phyloP scores from a whole-genome alignment of 2,329 filamentous ascomycete species.

The Alternaria infectoria region DNA sequence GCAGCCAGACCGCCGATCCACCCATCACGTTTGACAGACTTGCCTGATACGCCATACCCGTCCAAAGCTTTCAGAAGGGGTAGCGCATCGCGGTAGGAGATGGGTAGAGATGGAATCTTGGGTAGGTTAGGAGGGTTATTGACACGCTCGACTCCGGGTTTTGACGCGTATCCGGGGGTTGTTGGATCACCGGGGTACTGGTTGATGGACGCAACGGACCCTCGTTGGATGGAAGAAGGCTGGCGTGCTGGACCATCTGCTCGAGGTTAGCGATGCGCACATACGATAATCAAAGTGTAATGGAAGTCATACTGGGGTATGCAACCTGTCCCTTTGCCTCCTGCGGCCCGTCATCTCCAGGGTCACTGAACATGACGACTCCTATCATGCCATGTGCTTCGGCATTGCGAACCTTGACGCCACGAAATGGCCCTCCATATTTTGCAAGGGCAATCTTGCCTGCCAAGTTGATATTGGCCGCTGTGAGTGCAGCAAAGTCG shows the following conservation, averaged over 20 bases:
- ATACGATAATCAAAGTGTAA: no score
- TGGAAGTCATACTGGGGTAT: constrained; percentile 44
- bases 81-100: constrained; percentile 81
- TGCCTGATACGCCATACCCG: constrained; percentile 71
- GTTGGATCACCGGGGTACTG: constrained; percentile 55
- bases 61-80: constrained; percentile 83
- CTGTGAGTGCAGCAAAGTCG: constrained; percentile 52
- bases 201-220: constrained; percentile 65
- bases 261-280: constrained; percentile 39
- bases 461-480: constrained; percentile 51
- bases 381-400: constrained; percentile 54
- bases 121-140: constrained; percentile 64
- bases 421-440: constrained; percentile 55
- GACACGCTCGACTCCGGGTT: constrained; percentile 73
- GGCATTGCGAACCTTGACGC: constrained; percentile 57
- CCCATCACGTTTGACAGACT: constrained; percentile 45
- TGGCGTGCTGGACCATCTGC: constrained; percentile 53
- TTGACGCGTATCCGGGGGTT: constrained; percentile 73
- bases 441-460: constrained; percentile 57
- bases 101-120: constrained; percentile 80
- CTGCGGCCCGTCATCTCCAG: constrained; percentile 52
- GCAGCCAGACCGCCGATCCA: constrained; percentile 46
- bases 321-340: constrained; percentile 46
- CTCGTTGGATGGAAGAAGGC: constrained; percentile 54
- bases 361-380: constrained; percentile 53